A percentile compares a stretch with the other conserved stretches of the same genome.
phyloP scores from a whole-genome alignment of 257 asterid genomes.

The Nicotiana sylvestris region DNA sequence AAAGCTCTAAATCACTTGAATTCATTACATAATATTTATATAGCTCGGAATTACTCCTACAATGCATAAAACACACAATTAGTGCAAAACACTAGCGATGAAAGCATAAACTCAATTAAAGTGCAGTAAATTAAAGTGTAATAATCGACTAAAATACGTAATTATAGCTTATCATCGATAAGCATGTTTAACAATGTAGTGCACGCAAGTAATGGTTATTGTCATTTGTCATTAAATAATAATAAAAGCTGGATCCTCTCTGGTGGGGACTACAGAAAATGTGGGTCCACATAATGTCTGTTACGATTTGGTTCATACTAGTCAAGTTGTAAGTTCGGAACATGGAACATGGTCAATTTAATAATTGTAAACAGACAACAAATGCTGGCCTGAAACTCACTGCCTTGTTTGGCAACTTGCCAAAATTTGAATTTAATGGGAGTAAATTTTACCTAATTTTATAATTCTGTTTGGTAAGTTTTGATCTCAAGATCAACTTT shows the following conservation, averaged over 20 bases:
- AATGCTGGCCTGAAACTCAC: background rate
- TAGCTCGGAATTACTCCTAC: too few relatives aligned
- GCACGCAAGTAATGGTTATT: background rate
- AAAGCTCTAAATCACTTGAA: too few relatives aligned
- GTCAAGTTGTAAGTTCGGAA: background rate
- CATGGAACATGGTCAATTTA: background rate
- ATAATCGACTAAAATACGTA: too few relatives aligned
- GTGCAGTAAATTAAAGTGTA: too few relatives aligned
- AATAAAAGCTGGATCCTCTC: background rate
- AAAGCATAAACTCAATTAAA: too few relatives aligned
- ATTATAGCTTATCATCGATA: too few relatives aligned
- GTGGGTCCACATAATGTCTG: background rate
- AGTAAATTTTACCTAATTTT: background rate
- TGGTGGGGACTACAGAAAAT: background rate
- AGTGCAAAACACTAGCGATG: too few relatives aligned
- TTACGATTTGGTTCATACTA: background rate
- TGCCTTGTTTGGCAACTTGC: background rate
- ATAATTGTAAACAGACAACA: background rate
- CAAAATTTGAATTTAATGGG: background rate
- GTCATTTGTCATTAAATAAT: background rate
- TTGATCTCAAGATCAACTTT: background rate
- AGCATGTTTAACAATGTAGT: background rate
- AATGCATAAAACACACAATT: too few relatives aligned
- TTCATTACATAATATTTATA: too few relatives aligned
- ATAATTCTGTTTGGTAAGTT: background rate